Conservation (phyloP, 1,284 basidiomycete species). For the Phlebopus sp. region DNA sequence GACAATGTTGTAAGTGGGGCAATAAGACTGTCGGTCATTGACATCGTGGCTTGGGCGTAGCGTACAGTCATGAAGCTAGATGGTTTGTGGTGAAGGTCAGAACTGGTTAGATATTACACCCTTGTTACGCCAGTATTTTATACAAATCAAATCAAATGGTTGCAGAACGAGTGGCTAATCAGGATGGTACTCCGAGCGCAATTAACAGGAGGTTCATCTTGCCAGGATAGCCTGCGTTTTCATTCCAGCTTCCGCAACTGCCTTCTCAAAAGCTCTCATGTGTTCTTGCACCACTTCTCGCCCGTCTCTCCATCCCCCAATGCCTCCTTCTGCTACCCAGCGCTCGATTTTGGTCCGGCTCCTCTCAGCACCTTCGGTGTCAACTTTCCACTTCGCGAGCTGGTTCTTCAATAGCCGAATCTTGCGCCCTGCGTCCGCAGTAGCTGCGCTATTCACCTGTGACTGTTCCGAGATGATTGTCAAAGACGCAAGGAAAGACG, state of each 20-base stretch:
- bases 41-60: slow-evolving; percentile 13
- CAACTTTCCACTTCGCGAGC: slow-evolving; percentile 69
- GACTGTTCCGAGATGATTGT: slow-evolving; percentile 80
- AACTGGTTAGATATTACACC: background rate
- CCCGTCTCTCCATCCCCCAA: slow-evolving; percentile 47
- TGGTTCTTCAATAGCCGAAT: slow-evolving; percentile 80
- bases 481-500: slow-evolving; percentile 70
- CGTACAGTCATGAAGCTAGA: background rate
- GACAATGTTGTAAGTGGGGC: slow-evolving; percentile 62
- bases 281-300: slow-evolving; percentile 71
- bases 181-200: background rate
- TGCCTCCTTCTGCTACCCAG: slow-evolving; percentile 63
- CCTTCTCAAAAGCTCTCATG: slow-evolving; percentile 66
- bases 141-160: background rate
- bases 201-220: slow-evolving; percentile 13
- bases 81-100: background rate
- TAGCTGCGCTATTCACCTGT: slow-evolving; percentile 78
- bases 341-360: slow-evolving; percentile 70
- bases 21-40: slow-evolving; percentile 57
- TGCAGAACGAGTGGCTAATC: background rate
- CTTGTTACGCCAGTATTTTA: too few relatives aligned
- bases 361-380: slow-evolving; percentile 78
- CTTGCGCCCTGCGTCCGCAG: slow-evolving; percentile 77
- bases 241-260: slow-evolving; percentile 62
- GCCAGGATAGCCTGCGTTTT: slow-evolving; percentile 80